Conservation (phyloP, 768 basidiomycete genomes). For the Boletus rubropictus region DNA sequence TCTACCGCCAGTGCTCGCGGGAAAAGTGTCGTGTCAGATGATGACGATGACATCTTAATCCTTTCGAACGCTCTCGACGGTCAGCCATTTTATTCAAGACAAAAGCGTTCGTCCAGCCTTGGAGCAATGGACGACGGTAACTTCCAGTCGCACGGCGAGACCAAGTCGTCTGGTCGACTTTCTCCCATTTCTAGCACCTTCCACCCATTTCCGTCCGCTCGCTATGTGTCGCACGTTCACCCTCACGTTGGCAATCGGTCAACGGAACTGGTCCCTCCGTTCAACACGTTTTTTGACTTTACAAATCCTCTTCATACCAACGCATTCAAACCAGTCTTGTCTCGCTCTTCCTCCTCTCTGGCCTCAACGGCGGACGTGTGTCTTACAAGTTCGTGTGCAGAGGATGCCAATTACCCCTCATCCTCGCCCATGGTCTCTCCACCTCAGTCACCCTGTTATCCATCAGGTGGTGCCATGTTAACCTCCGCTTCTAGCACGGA, state of each 20-base stretch:
- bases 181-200: slow-evolving; percentile 24
- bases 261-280: slow-evolving; percentile 16
- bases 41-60: slow-evolving; percentile 56
- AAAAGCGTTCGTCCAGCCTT: slow-evolving; percentile 42
- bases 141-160: slow-evolving; percentile 12
- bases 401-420: slow-evolving; percentile 5
- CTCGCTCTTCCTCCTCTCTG: slow-evolving; percentile 14
- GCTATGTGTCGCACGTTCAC: slow-evolving; percentile 10
- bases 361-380: slow-evolving; percentile 6
- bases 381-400: slow-evolving; percentile 1
- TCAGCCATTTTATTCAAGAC: slow-evolving; percentile 21
- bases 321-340: slow-evolving; percentile 18
- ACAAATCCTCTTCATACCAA: slow-evolving; percentile 24
- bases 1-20: slow-evolving; percentile 10
- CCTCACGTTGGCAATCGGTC: slow-evolving; percentile 10
- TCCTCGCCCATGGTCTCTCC: slow-evolving; percentile 9
- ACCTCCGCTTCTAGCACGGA: slow-evolving; percentile 45
- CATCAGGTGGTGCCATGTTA: background rate
- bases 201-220: slow-evolving; percentile 9
- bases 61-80: slow-evolving; percentile 29
- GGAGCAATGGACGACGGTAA: slow-evolving; percentile 39
- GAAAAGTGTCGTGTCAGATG: slow-evolving; percentile 28
- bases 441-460: slow-evolving; percentile 12
- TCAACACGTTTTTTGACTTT: slow-evolving; percentile 26
- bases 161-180: slow-evolving; percentile 15